A percentile compares a stretch with the other conserved stretches of the same genome.
Conservation (phyloP, 108 stramenopile genomes). For the Phaeodactylum tricornutum region DNA sequence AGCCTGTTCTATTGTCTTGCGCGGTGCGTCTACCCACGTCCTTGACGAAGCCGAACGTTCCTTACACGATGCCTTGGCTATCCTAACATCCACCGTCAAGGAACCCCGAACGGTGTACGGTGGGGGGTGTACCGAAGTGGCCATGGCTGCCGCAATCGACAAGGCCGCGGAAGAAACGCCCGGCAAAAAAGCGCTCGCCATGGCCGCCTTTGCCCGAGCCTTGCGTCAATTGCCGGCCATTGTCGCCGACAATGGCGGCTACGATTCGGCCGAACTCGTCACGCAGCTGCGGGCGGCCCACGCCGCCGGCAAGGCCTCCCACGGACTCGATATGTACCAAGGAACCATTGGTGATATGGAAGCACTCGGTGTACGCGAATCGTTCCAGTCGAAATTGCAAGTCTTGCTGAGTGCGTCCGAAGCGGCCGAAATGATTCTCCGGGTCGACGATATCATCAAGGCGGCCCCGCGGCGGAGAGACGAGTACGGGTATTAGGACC, state of each 20-base stretch:
- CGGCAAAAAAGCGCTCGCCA: constrained; percentile 97
- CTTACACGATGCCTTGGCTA: constrained; percentile 96
- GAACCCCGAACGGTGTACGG: constrained; percentile 92
- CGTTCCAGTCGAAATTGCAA: constrained; percentile 92
- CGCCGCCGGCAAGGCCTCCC: constrained; percentile 66
- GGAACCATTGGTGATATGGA: constrained; percentile 93
- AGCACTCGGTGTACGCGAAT: constrained; percentile 92
- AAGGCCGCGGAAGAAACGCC: constrained; percentile 77
- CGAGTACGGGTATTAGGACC: constrained; percentile 18
- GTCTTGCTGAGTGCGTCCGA: constrained; percentile 95
- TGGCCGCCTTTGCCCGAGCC: constrained; percentile 94
- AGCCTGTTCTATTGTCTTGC: constrained; percentile 96
- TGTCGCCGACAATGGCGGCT: constrained; percentile 99
- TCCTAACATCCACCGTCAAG: constrained; percentile 90
- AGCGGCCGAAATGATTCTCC: constrained; percentile 99
- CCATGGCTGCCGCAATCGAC: constrained; percentile 90
- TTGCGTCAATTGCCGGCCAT: constrained; percentile 93
- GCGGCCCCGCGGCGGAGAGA: constrained; percentile 90
- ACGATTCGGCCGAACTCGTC: constrained; percentile 96
- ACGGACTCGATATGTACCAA: constrained; percentile 93
- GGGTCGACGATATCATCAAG: constrained; percentile 99
- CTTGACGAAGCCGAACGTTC: constrained; percentile 96
- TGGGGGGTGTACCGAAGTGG: constrained; percentile 94
- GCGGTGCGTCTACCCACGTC: constrained; percentile 93
- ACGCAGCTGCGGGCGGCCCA: constrained; percentile 91